Base-by-base conservation (phyloP, 1,284 basidiomycete species). In the Puccinia horiana region DNA sequence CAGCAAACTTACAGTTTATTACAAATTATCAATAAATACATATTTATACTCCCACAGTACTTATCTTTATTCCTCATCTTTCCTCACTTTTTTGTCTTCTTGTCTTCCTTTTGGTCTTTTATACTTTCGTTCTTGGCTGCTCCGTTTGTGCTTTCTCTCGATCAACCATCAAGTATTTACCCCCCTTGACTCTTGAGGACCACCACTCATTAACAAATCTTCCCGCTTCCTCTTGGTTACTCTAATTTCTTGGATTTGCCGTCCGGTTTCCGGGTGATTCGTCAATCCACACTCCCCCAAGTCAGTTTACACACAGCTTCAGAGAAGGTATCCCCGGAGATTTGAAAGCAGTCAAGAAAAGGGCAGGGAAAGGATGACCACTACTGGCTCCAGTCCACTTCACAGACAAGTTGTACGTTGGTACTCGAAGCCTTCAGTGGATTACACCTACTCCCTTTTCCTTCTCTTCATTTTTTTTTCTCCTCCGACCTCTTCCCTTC, bases 1-100 rank as follows among this genome's bases (percentile, higher is more conserved):
- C 63, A 42, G 35, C 65, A 69, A 69, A 26, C 40, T 69, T 69
- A 69, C 65, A 69, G 65, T n/a, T 69, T n/a, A 69, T 42, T 42
- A 40, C 11, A 63, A 63, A 63, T 58, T 58, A n/a, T 5, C 18
- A 58, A 11, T 32, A 12, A 65, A 65, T 65, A 65, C 63, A 65
- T 32, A 20, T 35, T 2, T 32, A 37, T 63, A 63, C 47, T 72
- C 44, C 47, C 47, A 47, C 47, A 29, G 42, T 72, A 47, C 29
- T 47, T 35, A 47, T 72, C 47, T 72, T 49, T n/a, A 29, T 9
- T 67, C 63, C n/a, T 63, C 40, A 5, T 67, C 12, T 8, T 72
- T 72, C 16, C 69, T 72, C 32, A n/a, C 14, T 49, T 37, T 47
- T 42, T 26, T 11, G 8, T 26, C n/a, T 70, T 67, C 20, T 16